A percentile compares a stretch with the other conserved stretches of the same genome.
These are phyloP conservation scores for Artemisia argyi DNA, from an alignment of 129 eudicot genomes.

Conservation along the genomic window DNA sequence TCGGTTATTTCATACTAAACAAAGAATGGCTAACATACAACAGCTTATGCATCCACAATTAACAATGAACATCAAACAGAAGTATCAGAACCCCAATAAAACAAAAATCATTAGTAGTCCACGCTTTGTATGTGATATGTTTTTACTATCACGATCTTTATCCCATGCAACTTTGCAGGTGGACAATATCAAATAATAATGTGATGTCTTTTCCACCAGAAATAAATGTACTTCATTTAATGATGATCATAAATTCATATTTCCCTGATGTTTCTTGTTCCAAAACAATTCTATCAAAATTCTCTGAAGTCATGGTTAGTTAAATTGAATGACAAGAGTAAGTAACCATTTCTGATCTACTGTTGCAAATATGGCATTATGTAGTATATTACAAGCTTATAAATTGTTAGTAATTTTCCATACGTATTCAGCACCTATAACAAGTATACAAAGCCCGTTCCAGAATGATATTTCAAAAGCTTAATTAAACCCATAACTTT, in stretches of 20 bases:
- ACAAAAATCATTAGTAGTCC: neutral
- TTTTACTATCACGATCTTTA: neutral
- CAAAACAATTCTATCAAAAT: neutral
- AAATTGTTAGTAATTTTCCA: no score
- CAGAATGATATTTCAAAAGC: no score
- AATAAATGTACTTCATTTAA: no score
- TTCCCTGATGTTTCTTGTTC: neutral
- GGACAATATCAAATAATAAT: no score
- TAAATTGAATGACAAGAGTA: neutral
- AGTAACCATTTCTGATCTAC: neutral
- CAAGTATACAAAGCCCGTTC: no score
- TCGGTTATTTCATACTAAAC: neutral
- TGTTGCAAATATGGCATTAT: neutral
- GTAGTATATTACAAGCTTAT: no score
- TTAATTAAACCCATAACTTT: no score
- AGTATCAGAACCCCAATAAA: neutral
- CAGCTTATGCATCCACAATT: neutral
- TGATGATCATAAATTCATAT: neutral
- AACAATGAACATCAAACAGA: neutral
- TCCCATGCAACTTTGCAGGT: no score
- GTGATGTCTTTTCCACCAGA: no score
- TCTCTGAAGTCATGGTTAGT: neutral
- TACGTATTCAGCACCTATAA: no score
- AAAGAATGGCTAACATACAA: neutral
- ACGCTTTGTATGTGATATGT: neutral